These are phyloP conservation scores for Ceratocystiopsis minuta DNA, from an alignment of 2,329 filamentous ascomycete genomes.

Conservation along the genomic window DNA sequence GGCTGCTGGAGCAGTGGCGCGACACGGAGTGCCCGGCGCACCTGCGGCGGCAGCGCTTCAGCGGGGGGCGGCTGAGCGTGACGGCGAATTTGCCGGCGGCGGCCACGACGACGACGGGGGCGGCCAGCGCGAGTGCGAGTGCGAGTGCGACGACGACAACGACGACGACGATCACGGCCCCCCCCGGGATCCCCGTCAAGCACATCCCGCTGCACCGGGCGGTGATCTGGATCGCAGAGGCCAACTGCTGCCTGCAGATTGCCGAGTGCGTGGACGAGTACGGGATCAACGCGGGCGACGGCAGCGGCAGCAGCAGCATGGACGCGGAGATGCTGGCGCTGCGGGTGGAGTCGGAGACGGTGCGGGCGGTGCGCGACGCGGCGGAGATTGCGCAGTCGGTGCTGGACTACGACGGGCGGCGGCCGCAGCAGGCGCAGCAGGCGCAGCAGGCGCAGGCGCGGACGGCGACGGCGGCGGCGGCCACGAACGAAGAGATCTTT, in stretches of 20 bases:
- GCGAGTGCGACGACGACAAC: no score
- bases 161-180: no score
- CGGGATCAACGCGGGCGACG: slow-evolving; percentile 2
- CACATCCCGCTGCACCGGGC: slow-evolving; percentile 7
- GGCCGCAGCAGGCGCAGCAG: slow-evolving; percentile 3
- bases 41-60: slow-evolving; percentile 1
- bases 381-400: slow-evolving; percentile 5
- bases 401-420: slow-evolving; percentile 7
- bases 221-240: slow-evolving; percentile 8
- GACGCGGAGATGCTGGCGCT: slow-evolving; percentile 2
- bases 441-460: not conserved
- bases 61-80: not conserved
- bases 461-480: not conserved
- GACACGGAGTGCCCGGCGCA: slow-evolving; percentile 1
- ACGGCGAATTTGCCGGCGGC: not conserved
- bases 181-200: not conserved
- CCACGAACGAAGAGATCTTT: no score
- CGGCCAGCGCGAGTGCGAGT: no score
- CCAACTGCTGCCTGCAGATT: slow-evolving; percentile 11
- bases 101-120: not conserved
- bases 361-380: slow-evolving; percentile 5
- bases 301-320: not conserved
- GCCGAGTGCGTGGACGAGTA: slow-evolving; percentile 7
- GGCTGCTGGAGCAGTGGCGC: slow-evolving; percentile 4
- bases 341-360: slow-evolving; percentile 8